A percentile compares a stretch with the other conserved stretches of the same genome.
phyloP scores from a whole-genome alignment of 345 rosid genomes.

The Capsella bursapastoris region DNA sequence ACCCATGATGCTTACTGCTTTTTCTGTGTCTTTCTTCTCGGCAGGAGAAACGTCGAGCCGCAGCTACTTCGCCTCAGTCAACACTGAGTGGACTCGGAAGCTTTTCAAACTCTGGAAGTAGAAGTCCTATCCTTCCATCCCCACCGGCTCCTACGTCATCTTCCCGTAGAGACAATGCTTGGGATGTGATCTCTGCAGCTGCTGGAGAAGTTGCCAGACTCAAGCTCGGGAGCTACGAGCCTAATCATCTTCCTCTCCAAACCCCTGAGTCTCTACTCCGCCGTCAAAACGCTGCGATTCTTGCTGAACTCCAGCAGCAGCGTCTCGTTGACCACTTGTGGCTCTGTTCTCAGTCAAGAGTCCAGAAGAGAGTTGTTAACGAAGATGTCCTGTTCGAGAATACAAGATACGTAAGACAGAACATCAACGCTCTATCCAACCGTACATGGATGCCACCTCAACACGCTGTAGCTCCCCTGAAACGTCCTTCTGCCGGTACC shows the following conservation, averaged over 20 bases:
- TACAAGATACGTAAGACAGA: conserved; percentile 1
- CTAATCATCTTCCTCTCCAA: conserved; percentile 16
- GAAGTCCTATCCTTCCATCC: conserved; percentile 47
- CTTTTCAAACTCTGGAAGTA: conserved; percentile 49
- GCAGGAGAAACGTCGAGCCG: conserved; percentile 43
- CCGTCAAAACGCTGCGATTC: conserved; percentile 37
- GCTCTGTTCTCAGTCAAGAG: conserved; percentile 34
- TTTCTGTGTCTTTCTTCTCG: background rate
- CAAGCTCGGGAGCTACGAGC: conserved; percentile 48
- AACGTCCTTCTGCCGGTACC: conserved; percentile 40
- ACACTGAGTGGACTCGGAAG: conserved; percentile 70
- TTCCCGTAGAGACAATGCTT: conserved; percentile 43
- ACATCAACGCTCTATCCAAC: background rate
- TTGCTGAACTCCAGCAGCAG: conserved; percentile 33
- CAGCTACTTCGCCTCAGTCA: conserved; percentile 79
- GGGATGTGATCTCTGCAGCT: conserved; percentile 80
- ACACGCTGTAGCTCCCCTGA: conserved; percentile 2
- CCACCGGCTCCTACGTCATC: conserved; percentile 53
- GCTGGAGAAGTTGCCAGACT: conserved; percentile 81
- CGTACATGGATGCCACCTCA: conserved; percentile 18
- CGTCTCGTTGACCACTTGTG: conserved; percentile 27
- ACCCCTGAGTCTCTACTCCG: conserved; percentile 8
- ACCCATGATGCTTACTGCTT: background rate
- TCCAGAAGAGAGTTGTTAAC: background rate
- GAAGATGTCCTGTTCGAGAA: background rate